A percentile compares a stretch with the other conserved stretches of the same genome.
Evolutionary conservation across 495 filamentous ascomycete species (phyloP).

Genomic region (Rusavskia elegans): DNA sequence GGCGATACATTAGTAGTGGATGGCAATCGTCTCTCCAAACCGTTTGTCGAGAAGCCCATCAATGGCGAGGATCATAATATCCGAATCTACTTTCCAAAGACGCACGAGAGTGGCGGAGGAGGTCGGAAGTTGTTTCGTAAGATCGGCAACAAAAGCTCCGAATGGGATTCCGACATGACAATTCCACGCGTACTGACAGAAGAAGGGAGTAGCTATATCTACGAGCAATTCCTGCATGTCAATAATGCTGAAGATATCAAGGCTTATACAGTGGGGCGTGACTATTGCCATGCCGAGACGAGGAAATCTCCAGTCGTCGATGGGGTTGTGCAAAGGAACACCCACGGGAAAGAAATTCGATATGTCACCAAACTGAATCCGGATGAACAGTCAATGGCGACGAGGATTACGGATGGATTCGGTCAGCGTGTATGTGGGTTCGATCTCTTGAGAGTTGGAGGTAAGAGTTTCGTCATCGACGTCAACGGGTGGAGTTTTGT

Average conservation of each 20-base stretch:
- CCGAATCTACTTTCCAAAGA: conserved; percentile 85
- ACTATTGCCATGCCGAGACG: conserved; percentile 93
- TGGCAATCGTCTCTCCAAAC: conserved; percentile 66
- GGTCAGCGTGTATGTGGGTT: conserved; percentile 94
- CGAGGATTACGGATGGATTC: conserved; percentile 80
- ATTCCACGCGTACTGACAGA: conserved; percentile 71
- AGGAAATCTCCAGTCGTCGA: conserved; percentile 95
- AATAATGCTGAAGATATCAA: conserved; percentile 98
- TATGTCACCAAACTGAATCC: conserved; percentile 74
- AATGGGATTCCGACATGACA: conserved; percentile 61
- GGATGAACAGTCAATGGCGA: conserved; percentile 73
- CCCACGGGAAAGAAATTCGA: conserved; percentile 89
- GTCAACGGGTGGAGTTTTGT: conserved; percentile 99
- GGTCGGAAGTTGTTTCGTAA: conserved; percentile 90
- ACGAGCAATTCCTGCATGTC: conserved; percentile 90
- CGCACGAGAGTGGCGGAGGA: conserved; percentile 58
- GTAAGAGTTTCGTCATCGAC: conserved; percentile 93
- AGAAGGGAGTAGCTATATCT: conserved; percentile 68
- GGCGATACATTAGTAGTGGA: conserved; percentile 80
- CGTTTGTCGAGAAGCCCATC: conserved; percentile 97
- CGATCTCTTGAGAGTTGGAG: conserved; percentile 73
- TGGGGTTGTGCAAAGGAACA: conserved; percentile 87
- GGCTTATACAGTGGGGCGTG: conserved; percentile 88
- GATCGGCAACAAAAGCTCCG: conserved; percentile 94
- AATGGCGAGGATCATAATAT: conserved; percentile 99